These are phyloP conservation scores for Spathaspora arborariae DNA, from an alignment of 805 yeast genomes.

Conservation along the genomic window DNA sequence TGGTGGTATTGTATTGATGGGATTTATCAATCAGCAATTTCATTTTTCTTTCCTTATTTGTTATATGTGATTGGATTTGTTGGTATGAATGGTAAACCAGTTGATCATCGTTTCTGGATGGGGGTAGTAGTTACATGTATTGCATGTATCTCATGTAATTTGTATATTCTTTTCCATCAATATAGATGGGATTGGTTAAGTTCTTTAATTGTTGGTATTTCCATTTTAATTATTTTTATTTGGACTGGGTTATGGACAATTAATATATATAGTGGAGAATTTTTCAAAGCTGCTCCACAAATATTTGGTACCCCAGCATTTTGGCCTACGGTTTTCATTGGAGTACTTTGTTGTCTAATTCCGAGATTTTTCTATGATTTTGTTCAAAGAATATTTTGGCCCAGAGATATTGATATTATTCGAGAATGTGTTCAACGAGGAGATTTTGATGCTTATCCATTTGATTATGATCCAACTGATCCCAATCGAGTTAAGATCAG, in stretches of 20 bases:
- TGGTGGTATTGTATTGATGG: conserved; percentile 77
- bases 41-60: conserved; percentile 72
- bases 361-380: conserved; percentile 68
- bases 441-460: conserved; percentile 63
- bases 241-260: conserved; percentile 86
- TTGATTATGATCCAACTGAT: conserved; percentile 75
- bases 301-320: conserved; percentile 57
- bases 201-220: conserved; percentile 48
- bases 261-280: conserved; percentile 46
- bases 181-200: conserved; percentile 82
- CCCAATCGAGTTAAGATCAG: conserved; percentile 57
- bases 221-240: conserved; percentile 57
- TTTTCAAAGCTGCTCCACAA: conserved; percentile 63
- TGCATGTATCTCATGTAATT: conserved; percentile 63
- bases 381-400: conserved; percentile 48
- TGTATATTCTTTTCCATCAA: conserved; percentile 63
- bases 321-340: conserved; percentile 68
- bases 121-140: conserved; percentile 67
- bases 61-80: conserved; percentile 28
- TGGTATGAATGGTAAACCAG: conserved; percentile 46
- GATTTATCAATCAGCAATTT: conserved; percentile 65
- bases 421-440: conserved; percentile 69
- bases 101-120: conserved; percentile 71
- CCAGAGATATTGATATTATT: conserved; percentile 68
- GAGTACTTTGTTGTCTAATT: conserved; percentile 58